Evolutionary conservation across 2,329 filamentous ascomycete genomes (phyloP).

Genomic region (Amauroascus niger): DNA sequence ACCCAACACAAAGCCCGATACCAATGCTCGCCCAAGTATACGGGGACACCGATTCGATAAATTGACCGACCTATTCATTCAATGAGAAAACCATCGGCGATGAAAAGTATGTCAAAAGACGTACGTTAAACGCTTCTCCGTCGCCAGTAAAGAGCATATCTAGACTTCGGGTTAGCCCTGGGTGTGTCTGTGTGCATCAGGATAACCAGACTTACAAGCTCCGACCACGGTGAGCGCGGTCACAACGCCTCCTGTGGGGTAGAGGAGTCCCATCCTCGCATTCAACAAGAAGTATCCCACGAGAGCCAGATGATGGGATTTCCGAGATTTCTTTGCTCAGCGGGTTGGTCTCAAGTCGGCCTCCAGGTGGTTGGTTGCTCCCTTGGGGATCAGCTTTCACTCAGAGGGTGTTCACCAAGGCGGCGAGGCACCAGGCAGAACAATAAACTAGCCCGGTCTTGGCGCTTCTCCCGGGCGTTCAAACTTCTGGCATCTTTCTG

Average conservation of each 20-base stretch:
- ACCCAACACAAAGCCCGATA: slow-evolving; percentile 86
- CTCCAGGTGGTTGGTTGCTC: not conserved
- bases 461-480: not conserved
- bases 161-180: slow-evolving; percentile 34
- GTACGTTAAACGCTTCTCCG: slow-evolving; percentile 89
- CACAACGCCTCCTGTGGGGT: slow-evolving; percentile 59
- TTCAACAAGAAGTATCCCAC: not conserved
- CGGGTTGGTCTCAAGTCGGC: not conserved
- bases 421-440: slow-evolving; percentile 5
- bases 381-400: not conserved
- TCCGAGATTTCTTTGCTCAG: too few species aligned
- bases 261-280: slow-evolving; percentile 57
- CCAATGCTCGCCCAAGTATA: slow-evolving; percentile 88
- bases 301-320: not conserved
- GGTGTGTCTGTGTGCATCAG: slow-evolving; percentile 2
- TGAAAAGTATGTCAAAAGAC: slow-evolving; percentile 24
- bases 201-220: slow-evolving; percentile 54
- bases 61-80: slow-evolving; percentile 63
- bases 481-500: not conserved
- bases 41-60: slow-evolving; percentile 87
- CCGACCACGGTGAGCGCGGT: slow-evolving; percentile 63
- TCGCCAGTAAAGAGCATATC: slow-evolving; percentile 98
- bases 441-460: not conserved
- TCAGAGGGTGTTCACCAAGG: not conserved
- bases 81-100: slow-evolving; percentile 6